phyloP scores from a whole-genome alignment of 2,329 filamentous ascomycete species.

The Paracoccidioides lutzii region DNA sequence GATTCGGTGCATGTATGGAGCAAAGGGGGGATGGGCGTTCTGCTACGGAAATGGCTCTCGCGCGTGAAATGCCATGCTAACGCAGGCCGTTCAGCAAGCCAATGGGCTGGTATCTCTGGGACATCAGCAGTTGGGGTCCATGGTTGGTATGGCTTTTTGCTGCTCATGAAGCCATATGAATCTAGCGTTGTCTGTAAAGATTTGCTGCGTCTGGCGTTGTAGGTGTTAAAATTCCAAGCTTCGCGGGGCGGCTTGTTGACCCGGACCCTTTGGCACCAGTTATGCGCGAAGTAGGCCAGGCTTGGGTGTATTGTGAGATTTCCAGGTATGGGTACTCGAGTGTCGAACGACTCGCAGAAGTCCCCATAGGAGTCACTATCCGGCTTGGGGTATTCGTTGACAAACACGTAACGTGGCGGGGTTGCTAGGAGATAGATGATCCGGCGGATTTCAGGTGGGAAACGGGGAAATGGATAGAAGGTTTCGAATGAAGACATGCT shows the following conservation, averaged over 20 bases:
- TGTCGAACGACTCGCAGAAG: background rate
- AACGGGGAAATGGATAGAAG: background rate
- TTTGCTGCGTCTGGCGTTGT: background rate
- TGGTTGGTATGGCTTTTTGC: conserved; percentile 30
- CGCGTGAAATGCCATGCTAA: background rate
- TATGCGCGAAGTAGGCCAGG: background rate
- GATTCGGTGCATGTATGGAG: background rate
- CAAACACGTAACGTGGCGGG: background rate
- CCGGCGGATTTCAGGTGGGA: background rate
- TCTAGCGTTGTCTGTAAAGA: background rate
- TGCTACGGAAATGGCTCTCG: background rate
- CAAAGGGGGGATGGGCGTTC: background rate
- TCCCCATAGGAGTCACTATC: too few species aligned
- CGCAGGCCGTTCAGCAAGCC: background rate
- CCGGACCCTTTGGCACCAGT: background rate
- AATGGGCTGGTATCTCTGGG: background rate
- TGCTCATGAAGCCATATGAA: background rate
- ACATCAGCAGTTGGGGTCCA: conserved; percentile 28
- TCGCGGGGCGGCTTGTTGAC: background rate
- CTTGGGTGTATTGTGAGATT: background rate
- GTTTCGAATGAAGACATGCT: background rate
- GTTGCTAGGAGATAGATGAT: background rate
- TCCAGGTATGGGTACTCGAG: background rate
- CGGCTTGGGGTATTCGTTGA: background rate
- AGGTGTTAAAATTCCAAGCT: background rate